These are phyloP conservation scores for Eucalyptus pumila DNA, from an alignment of 345 rosid genomes.

Conservation along the genomic window DNA sequence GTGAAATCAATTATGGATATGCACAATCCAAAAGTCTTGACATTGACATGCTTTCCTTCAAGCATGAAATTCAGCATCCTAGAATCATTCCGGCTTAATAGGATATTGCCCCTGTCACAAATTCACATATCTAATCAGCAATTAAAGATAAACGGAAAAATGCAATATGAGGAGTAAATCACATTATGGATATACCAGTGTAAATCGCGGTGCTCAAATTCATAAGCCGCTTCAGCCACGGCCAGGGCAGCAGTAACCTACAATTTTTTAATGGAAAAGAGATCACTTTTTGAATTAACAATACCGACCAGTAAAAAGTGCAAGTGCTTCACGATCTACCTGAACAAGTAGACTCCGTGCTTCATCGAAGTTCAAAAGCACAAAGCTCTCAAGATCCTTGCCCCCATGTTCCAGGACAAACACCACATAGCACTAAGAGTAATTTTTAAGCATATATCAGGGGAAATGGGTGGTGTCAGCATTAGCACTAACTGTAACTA, in stretches of 20 bases:
- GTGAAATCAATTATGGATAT: slow-evolving; percentile 88
- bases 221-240: slow-evolving; percentile 91
- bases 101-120: slow-evolving; percentile 74
- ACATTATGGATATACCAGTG: slow-evolving; percentile 48
- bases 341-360: slow-evolving; percentile 74
- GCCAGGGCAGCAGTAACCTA: slow-evolving; percentile 90
- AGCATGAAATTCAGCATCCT: slow-evolving; percentile 28
- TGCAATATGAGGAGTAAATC: not conserved
- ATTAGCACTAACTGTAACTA: not conserved
- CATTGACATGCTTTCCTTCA: slow-evolving; percentile 42
- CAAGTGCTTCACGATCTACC: slow-evolving; percentile 18
- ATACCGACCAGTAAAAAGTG: not conserved
- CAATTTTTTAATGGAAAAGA: not conserved
- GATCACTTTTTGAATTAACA: not conserved
- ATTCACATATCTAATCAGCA: not conserved
- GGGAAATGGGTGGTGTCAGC: not conserved
- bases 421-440: slow-evolving; percentile 62
- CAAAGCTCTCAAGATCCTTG: slow-evolving; percentile 90
- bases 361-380: slow-evolving; percentile 69
- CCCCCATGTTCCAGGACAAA: slow-evolving; percentile 96
- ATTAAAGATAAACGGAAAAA: not conserved
- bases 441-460: not conserved
- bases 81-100: slow-evolving; percentile 59
- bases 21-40: slow-evolving; percentile 48
- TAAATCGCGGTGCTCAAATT: slow-evolving; percentile 88